Evolutionary conservation across 1,284 basidiomycete species (phyloP), one percentile per base, ranked within the genome.

Genomic region (Tremellales sp.): DNA sequence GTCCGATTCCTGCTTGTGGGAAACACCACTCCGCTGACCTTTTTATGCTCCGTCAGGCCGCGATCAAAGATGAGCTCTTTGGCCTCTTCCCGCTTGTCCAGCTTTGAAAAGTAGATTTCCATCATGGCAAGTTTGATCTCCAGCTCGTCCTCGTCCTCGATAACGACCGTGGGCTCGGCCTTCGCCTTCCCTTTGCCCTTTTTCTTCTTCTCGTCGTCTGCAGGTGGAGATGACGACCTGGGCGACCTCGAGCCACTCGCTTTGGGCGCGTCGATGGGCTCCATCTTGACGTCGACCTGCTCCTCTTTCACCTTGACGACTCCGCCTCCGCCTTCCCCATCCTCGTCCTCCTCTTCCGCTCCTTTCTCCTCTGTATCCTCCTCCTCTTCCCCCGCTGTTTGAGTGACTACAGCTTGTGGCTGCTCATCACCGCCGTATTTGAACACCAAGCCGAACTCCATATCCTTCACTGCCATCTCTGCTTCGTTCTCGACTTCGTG

Each of bases 401-500:
- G 36, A 2, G 63, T 63, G 19, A 67, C 51, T 12, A 66, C 66
- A 10, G 75, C 71, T 49, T 79, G 76, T 35, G 88, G 87, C 64
- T 80, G 77, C 35, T 84, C 76, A 61, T 87, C 89, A 1, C 94
- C 94, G 3, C 88, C 92, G 67, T 82, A 95, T 38, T 84, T 79
- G 31, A 82, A 78, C 49, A 91, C 89, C 9, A 89, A 75, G 2
- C 91, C 94, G 62, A 97, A 97, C 68, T 97, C 93, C 57, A 98
- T 79, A 66, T 98, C 92, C 73, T 97, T 98, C 57, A 97, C 86
- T 2, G 91, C 75, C 63, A 93, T 85, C 66, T 98, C 94, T 0
- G 94, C 94, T 29, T 97, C 92, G 66, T 95, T 93, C 66, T 97
- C 94, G 16, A 91, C 76, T 72, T 98, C 95, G 58, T 91, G 87